Evolutionary conservation across 768 basidiomycete species (phyloP).

Genomic region (Xerocomellus dryophilus): DNA sequence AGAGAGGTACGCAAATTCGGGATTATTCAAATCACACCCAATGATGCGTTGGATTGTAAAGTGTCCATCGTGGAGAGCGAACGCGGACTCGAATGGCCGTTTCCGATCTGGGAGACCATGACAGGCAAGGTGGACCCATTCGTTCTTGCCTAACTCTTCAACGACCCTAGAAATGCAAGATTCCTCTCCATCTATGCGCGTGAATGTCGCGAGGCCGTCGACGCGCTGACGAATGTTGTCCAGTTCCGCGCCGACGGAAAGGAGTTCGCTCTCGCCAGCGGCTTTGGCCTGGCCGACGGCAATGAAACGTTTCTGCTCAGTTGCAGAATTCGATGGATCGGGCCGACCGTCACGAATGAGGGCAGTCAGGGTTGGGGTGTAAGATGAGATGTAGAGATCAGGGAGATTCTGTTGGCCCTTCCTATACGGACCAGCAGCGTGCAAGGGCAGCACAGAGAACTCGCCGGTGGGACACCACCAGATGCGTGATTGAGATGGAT

Average conservation of each 20-base stretch:
- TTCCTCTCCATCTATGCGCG: neutral
- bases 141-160: neutral
- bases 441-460: conserved; percentile 15
- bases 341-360: conserved; percentile 1
- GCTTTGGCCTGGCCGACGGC: conserved; percentile 4
- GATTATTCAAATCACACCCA: neutral
- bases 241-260: neutral
- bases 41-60: too few species aligned
- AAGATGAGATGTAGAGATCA: conserved; percentile 14
- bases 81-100: conserved; percentile 10
- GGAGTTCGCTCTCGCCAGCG: neutral
- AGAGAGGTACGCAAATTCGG: conserved; percentile 22
- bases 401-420: conserved; percentile 6
- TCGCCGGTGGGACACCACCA: conserved; percentile 14
- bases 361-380: conserved; percentile 12
- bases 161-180: neutral
- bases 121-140: conserved; percentile 29
- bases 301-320: neutral
- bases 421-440: conserved; percentile 16
- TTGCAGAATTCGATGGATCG: neutral
- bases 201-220: neutral
- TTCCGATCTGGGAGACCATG: conserved; percentile 15
- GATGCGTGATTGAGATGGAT: neutral
- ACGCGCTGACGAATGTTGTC: neutral
- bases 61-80: too few species aligned